Evolutionary conservation across 2,329 filamentous ascomycete genomes (phyloP), one percentile per base, ranked within the genome.

Genomic region (Fusarium temperatum): DNA sequence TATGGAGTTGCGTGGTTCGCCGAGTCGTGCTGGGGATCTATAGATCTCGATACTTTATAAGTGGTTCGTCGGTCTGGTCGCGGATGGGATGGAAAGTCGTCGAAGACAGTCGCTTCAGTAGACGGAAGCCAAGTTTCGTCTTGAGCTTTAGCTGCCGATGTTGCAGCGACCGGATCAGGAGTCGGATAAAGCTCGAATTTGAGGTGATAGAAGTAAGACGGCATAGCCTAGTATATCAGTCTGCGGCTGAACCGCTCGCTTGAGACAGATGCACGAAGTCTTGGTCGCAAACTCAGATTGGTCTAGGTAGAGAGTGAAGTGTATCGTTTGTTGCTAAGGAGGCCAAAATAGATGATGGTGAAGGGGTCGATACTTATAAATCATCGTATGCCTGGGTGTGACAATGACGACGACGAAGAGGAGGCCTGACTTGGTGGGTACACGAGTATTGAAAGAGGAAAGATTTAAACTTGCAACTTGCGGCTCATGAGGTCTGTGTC

Each of bases 181-280:
- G 82, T 85, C 48, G 85, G 81, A 80, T 92, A 92, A 47, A 92
- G 85, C 83, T 92, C 90, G 77, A 92, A 87, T 75, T 89, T 91
- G n/a, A 92, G 78, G 75, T 92, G 90, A 77, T 92, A 92, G 73
- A 89, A 89, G 80, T 90, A 91, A 36, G 87, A 86, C 83, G 87
- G 87, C 89, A 90, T 90, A 83, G 79, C 84, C 80, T 79, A 68
- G 38, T 38, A 53, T 65, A 36, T 62, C 36, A 53, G 44, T 38
- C 50, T 47, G 30, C 36, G 45, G 50, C 28, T 45, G n/a, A 42
- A 48, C 36, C 60, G 28, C 35, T 69, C 41, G 44, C 22, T 63
- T 36, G 59, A 47, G 39, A 35, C 41, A 42, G 41, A 54, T 60
- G 41, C n/a, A 11, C 47, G 45, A 30, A 32, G 24, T 42, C 24